phyloP scores from a whole-genome alignment of 2,329 filamentous ascomycete species.

The Simplicillium sp. region DNA sequence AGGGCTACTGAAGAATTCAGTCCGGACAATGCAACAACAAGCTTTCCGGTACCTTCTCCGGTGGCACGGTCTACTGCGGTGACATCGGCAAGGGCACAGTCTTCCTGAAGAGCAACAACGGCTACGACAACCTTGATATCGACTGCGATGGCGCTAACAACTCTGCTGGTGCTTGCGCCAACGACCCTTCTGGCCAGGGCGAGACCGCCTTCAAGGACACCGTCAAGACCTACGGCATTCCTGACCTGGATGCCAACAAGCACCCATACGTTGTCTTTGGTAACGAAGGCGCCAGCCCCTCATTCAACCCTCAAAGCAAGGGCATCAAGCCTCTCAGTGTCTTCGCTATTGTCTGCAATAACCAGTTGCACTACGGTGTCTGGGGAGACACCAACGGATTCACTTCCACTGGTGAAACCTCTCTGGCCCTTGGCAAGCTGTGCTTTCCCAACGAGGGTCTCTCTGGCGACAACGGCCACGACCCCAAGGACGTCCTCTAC shows the following conservation, averaged over 20 bases:
- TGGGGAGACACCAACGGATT: not conserved
- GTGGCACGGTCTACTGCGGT: conserved; percentile 15
- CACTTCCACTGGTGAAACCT: not conserved
- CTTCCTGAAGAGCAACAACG: conserved; percentile 15
- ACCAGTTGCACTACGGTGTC: not conserved
- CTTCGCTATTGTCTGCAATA: not conserved
- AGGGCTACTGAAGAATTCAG: not conserved
- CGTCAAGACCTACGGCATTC: not conserved
- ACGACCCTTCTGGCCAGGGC: not conserved
- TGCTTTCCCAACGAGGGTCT: not conserved
- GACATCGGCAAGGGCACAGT: conserved; percentile 27
- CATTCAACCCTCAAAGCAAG: not conserved
- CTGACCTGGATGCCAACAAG: not conserved
- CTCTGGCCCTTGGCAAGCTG: not conserved
- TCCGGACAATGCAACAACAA: not conserved
- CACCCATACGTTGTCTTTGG: not conserved
- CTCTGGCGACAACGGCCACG: not conserved
- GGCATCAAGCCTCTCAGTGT: not conserved
- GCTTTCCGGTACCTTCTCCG: not conserved
- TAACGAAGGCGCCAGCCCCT: not conserved
- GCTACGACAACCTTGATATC: conserved; percentile 19
- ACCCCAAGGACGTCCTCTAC: not conserved
- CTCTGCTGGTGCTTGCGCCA: not conserved
- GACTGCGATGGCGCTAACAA: not conserved
- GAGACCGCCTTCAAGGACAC: not conserved